These are phyloP conservation scores for Trifolium repens DNA, from an alignment of 306 rosid genomes.

Conservation along the genomic window DNA sequence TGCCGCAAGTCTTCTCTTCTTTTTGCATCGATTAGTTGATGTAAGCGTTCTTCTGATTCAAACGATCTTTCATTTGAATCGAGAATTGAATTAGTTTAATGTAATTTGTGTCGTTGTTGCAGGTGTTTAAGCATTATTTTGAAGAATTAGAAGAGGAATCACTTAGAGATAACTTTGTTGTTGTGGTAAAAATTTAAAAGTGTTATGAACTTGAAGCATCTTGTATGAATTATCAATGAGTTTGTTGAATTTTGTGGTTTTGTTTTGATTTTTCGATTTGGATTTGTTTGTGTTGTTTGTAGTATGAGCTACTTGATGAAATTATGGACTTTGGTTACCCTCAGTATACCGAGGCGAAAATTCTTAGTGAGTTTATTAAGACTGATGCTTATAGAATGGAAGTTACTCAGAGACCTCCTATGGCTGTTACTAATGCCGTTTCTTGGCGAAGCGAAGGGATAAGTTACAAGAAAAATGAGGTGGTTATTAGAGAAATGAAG, in stretches of 20 bases:
- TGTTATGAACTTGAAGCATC: background rate
- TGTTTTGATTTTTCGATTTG: slow-evolving; percentile 1
- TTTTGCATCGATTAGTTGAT: slow-evolving; percentile 78
- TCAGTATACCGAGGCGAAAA: slow-evolving; percentile 93
- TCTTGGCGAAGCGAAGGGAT: slow-evolving; percentile 99
- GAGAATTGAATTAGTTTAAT: slow-evolving; percentile 16
- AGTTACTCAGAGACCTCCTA: slow-evolving; percentile 95
- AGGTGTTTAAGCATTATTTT: slow-evolving; percentile 91
- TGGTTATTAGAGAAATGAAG: slow-evolving; percentile 33
- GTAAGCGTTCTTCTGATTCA: slow-evolving; percentile 49
- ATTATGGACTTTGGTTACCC: slow-evolving; percentile 99
- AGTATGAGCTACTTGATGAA: slow-evolving; percentile 87
- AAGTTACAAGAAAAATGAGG: slow-evolving; percentile 93
- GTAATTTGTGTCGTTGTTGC: slow-evolving; percentile 35
- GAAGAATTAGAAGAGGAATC: slow-evolving; percentile 96
- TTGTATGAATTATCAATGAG: background rate
- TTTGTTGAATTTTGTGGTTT: slow-evolving; percentile 21
- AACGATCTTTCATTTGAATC: background rate
- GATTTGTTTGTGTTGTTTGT: slow-evolving; percentile 31
- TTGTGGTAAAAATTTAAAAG: slow-evolving; percentile 64
- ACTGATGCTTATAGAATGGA: slow-evolving; percentile 99
- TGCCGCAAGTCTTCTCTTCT: slow-evolving; percentile 86
- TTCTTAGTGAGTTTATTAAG: slow-evolving; percentile 93
- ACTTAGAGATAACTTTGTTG: slow-evolving; percentile 90
- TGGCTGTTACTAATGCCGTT: slow-evolving; percentile 98